These are phyloP conservation scores for Pouteria glomerata DNA, from an alignment of 148 eudicot genomes.

Conservation along the genomic window DNA sequence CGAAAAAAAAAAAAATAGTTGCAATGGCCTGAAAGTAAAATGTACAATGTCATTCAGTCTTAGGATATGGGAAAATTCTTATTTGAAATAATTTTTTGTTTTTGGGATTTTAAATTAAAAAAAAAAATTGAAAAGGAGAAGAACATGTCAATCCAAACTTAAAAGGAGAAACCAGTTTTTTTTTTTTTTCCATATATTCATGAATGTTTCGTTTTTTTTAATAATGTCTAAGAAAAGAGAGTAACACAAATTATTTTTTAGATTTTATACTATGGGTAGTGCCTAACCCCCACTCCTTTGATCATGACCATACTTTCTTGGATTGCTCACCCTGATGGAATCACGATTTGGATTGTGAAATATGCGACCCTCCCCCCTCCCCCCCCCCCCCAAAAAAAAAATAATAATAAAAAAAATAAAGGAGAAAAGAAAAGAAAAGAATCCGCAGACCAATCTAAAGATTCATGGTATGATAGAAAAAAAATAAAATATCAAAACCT, in stretches of 20 bases:
- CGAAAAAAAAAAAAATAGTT: too few relatives aligned
- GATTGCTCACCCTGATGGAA: too few relatives aligned
- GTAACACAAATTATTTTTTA: too few relatives aligned
- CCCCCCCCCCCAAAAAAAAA: too few relatives aligned
- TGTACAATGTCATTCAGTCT: background rate
- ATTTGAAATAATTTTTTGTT: background rate
- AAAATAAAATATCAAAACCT: slow-evolving; percentile 41
- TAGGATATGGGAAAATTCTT: background rate
- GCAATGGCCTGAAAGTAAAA: background rate
- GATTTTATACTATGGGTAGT: too few relatives aligned
- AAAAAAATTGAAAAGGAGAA: too few relatives aligned
- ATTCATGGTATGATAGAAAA: background rate
- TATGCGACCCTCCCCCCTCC: too few relatives aligned
- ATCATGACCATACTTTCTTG: too few relatives aligned
- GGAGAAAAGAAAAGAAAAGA: background rate
- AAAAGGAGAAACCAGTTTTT: background rate
- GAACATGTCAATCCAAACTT: background rate
- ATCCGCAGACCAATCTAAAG: background rate
- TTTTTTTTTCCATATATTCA: too few relatives aligned
- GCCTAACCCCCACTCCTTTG: too few relatives aligned
- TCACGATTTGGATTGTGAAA: too few relatives aligned
- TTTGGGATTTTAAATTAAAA: background rate
- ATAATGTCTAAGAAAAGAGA: background rate
- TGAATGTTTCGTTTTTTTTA: background rate
- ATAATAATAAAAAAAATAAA: background rate